Evolutionary conservation across 805 yeast species (phyloP).

Genomic region (Pichia exigua): DNA sequence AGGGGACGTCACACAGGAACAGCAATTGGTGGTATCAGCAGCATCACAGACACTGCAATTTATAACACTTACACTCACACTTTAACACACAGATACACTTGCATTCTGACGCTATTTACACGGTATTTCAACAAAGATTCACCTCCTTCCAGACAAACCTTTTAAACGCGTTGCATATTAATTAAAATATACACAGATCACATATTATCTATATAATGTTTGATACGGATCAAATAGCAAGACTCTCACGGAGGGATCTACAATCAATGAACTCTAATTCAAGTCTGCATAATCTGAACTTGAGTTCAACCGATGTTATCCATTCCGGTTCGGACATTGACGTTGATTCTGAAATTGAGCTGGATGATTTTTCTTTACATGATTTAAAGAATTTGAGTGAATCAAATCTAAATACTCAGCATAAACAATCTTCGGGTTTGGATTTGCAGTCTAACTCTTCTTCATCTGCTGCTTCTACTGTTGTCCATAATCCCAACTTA

Average conservation of each 20-base stretch:
- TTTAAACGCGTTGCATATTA: too few species aligned
- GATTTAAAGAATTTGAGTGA: slow-evolving; percentile 2
- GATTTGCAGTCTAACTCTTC: slow-evolving; percentile 18
- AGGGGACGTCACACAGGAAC: too few species aligned
- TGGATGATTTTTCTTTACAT: slow-evolving; percentile 15
- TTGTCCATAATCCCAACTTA: slow-evolving; percentile 16
- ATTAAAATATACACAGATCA: too few species aligned
- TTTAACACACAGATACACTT: neutral
- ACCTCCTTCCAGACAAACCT: neutral
- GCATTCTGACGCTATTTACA: neutral
- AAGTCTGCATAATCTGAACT: neutral
- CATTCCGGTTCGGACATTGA: neutral
- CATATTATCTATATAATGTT: neutral
- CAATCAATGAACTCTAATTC: neutral
- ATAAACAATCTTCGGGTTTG: neutral
- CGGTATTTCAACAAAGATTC: too few species aligned
- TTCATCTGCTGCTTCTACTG: slow-evolving; percentile 24
- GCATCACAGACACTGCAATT: too few species aligned
- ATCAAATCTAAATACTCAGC: neutral
- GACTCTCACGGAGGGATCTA: neutral
- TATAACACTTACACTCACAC: too few species aligned
- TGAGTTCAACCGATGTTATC: neutral
- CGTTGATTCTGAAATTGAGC: neutral
- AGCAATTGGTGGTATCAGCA: too few species aligned
- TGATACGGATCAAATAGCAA: neutral